Base-by-base conservation (phyloP, 306 rosid species). In the Biancaea sappan region DNA sequence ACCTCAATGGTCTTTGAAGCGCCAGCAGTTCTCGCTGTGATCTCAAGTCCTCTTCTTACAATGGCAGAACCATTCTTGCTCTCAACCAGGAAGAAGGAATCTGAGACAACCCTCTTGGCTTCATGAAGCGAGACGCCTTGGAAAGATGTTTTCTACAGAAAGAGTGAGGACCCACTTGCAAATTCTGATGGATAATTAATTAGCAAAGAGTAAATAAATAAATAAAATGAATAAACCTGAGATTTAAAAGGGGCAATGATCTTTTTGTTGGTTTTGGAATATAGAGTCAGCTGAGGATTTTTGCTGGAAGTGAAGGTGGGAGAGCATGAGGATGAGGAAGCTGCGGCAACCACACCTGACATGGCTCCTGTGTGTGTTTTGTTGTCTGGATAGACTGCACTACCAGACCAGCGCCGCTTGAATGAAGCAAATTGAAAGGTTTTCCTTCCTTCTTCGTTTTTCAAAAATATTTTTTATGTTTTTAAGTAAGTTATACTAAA, bases 1-100 rank as follows among this genome's bases (percentile, higher is more conserved):
- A 8, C 98, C 84, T 94, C 99, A 22, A 94, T 87, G 28, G 74
- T 69, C 91, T 92, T 94, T 2, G 98, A 69, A 79, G 98, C 95
- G 12, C 97, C 98, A 26, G 99, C 91, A 53, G 99, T 86, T 77
- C 35, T 90, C 14, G 99, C 96, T 9, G 83, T 61, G 65, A 92
- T 77, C 59, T 80, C 70, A 57, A 88, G 83, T 57, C 87, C 82
- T 68, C 86, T 84, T 86, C 78, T 78, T 6, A 40, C 28, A 52
- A 38, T 69, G 52, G 75, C 38, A n/a, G 72, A 77, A 28, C 80
- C 73, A 31, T 56, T 81, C 34, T 47, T 54, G 21, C 28, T 75
- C 38, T 73, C 89, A 38, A 58, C 72, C 5, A 72, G 3, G 66
- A 90, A 2, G 74, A 92, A 86, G 52, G 79, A 82, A 60, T 76